phyloP scores from a whole-genome alignment of 2,329 filamentous ascomycete genomes.

The Colletotrichum spaethianum region DNA sequence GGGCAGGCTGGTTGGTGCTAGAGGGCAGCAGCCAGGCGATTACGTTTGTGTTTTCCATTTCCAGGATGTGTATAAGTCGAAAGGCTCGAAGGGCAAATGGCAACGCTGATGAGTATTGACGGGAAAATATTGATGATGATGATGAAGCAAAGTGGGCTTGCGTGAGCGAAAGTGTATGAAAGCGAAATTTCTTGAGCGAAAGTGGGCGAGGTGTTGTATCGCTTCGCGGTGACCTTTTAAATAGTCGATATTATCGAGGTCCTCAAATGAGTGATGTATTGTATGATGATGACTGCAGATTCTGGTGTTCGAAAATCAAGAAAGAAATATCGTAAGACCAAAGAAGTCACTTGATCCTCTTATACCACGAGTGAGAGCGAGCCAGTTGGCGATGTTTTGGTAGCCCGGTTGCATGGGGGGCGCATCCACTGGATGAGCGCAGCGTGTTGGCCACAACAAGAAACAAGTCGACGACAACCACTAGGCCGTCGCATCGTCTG shows the following conservation, averaged over 20 bases:
- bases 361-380: slow-evolving; percentile 20
- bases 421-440: slow-evolving; percentile 31
- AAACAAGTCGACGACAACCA: slow-evolving; percentile 35
- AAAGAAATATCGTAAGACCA: not conserved
- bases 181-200: slow-evolving; percentile 7
- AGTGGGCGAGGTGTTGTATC: not conserved
- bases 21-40: slow-evolving; percentile 42
- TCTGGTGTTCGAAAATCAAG: slow-evolving; percentile 14
- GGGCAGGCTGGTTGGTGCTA: slow-evolving; percentile 38
- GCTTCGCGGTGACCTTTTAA: not conserved
- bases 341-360: slow-evolving; percentile 39
- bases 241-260: slow-evolving; percentile 15
- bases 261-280: slow-evolving; percentile 21
- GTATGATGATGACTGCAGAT: slow-evolving; percentile 4
- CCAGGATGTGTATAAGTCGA: slow-evolving; percentile 3
- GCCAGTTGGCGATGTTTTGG: slow-evolving; percentile 41
- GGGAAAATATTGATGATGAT: not conserved
- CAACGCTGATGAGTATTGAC: not conserved
- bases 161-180: not conserved
- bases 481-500: slow-evolving; percentile 12
- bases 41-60: slow-evolving; percentile 38
- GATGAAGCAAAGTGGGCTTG: not conserved
- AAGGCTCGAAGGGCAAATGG: not conserved
- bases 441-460: slow-evolving; percentile 35
- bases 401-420: slow-evolving; percentile 28